Conservation (phyloP, 1,284 basidiomycete genomes). For the Trametes hirsuta region DNA sequence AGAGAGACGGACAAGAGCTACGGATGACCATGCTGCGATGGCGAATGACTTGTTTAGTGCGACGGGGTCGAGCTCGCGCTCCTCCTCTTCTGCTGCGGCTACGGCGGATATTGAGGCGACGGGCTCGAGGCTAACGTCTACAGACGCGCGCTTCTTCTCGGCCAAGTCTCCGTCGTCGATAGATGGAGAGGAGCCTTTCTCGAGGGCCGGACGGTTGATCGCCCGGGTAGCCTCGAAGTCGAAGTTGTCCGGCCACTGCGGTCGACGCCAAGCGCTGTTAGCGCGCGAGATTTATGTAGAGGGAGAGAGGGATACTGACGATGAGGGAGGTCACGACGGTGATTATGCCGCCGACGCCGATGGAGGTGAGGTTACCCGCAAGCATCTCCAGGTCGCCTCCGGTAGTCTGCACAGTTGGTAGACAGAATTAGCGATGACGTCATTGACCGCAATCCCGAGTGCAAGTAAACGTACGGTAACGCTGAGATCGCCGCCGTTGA, state of each 20-base stretch:
- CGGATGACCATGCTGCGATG: constrained; percentile 75
- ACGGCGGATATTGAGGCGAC: constrained; percentile 34
- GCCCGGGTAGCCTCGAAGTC: constrained; percentile 79
- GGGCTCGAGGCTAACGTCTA: constrained; percentile 34
- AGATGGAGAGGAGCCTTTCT: constrained; percentile 20
- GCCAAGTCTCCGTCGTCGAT: constrained; percentile 32
- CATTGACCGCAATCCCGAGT: background rate
- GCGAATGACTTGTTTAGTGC: constrained; percentile 72
- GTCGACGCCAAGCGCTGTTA: background rate
- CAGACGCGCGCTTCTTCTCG: constrained; percentile 44
- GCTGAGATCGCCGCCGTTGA: constrained; percentile 75
- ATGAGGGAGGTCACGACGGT: constrained; percentile 65
- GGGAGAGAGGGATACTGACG: constrained; percentile 39
- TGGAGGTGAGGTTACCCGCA: constrained; percentile 86
- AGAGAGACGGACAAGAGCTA: constrained; percentile 57
- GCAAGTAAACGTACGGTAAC: constrained; percentile 55
- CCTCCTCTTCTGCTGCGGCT: constrained; percentile 43
- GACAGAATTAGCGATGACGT: background rate
- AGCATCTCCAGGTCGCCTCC: constrained; percentile 82
- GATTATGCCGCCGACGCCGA: constrained; percentile 82
- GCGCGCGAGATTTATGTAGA: background rate
- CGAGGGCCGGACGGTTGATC: constrained; percentile 58
- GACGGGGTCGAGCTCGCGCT: constrained; percentile 63
- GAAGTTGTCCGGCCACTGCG: constrained; percentile 78
- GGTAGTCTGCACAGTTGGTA: constrained; percentile 37